Evolutionary conservation across 148 eudicot species (phyloP), one percentile per base, ranked within the genome.

Genomic region (Talinum fruticosum): DNA sequence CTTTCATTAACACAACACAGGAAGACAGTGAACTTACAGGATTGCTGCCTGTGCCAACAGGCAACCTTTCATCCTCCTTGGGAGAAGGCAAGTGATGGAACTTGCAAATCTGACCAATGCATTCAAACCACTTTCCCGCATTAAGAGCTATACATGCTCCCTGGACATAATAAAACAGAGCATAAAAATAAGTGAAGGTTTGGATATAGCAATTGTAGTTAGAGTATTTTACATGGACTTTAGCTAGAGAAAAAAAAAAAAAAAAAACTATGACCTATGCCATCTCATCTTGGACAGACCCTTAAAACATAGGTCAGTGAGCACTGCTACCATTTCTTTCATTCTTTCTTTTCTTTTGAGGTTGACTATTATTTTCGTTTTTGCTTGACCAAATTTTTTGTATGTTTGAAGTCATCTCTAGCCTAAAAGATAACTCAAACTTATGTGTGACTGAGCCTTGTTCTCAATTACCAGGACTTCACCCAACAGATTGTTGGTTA

Each of bases 31-130:
- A 65, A 86, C 97, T 86, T 87, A 93, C 99, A 82, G 99, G 99
- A 88, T 95, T 95, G 90, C 99, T 95, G 74, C 97, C 99, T 23
- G 91, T 95, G 82, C 99, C 97, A 74, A 93, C 92, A 41, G 99
- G 99, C 88, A 95, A 86, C 85, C 82, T 91, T 75, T 95, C 99
- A 77, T 86, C 92, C 75, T 88, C 93, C 37, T 77, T 75, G 28
- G 99, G 99, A 76, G 75, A 80, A 82, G 91, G 85, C 67, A 92
- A 79, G 62, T 79, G 76, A 70, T 92, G 94, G 80, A 88, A 87
- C 76, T 80, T 49, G 77, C 97, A 95, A 64, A 95, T 87, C 83
- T 90, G 86, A 75, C 74, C 68, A 70, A 87, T 72, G 71, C 96
- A 87, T 51, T 87, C 90, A 73, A 78, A 80, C 99, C 96, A 95